phyloP scores from a whole-genome alignment of 2,329 filamentous ascomycete species.

The Aspergillus tamarii region DNA sequence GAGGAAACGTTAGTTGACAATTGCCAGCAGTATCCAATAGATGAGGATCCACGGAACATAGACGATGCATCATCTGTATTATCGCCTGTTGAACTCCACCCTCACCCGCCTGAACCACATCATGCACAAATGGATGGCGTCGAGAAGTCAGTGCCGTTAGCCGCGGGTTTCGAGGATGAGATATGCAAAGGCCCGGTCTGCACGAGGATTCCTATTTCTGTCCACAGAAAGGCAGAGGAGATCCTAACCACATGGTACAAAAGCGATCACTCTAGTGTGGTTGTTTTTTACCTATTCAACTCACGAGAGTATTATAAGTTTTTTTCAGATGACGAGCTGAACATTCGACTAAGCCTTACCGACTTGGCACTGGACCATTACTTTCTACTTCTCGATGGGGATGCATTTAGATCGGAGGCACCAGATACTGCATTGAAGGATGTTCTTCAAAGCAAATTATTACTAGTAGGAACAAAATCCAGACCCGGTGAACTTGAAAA shows the following conservation, averaged over 20 bases:
- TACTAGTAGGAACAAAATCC: neutral
- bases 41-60: neutral
- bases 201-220: neutral
- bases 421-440: neutral
- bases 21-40: no score
- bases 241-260: neutral
- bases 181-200: neutral
- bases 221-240: neutral
- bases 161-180: constrained; percentile 1
- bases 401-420: neutral
- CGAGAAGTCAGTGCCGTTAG: neutral
- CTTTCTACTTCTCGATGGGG: neutral
- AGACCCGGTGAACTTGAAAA: neutral
- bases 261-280: neutral
- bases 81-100: neutral
- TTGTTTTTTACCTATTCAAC: constrained; percentile 5
- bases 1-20: neutral
- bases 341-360: neutral
- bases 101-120: neutral
- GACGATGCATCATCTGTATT: neutral
- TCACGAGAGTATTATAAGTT: constrained; percentile 6
- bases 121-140: neutral
- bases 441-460: neutral
- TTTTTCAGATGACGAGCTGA: neutral
- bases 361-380: constrained; percentile 1